Percentiles rank a stretch among this genome's conserved stretches.
Evolutionary conservation across 768 basidiomycete species (phyloP).

Genomic region (Mycena albidolilacea): DNA sequence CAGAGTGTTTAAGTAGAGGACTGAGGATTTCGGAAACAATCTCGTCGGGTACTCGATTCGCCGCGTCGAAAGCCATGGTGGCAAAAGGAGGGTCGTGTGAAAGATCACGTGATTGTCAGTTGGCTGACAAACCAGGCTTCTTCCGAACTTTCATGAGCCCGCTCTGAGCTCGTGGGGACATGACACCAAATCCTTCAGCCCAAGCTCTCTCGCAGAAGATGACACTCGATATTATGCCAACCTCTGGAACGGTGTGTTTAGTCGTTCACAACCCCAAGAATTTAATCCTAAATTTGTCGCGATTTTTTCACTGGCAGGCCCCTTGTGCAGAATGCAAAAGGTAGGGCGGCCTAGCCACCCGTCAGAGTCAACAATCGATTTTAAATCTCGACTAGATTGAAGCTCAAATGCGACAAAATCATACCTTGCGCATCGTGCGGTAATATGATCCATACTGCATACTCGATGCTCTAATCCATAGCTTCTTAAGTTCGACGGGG

Average conservation of each 20-base stretch:
- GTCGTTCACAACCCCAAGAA: no score
- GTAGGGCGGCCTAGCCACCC: no score
- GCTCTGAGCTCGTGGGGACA: not conserved
- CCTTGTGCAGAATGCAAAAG: not conserved
- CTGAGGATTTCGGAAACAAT: not conserved
- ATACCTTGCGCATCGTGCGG: conserved; percentile 32
- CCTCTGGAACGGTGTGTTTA: not conserved
- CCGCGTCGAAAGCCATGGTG: not conserved
- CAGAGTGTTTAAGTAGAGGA: not conserved
- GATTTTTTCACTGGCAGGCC: not conserved
- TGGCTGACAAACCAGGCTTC: not conserved
- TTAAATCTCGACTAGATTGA: conserved; percentile 1
- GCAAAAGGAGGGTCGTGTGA: no score
- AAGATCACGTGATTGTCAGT: no score
- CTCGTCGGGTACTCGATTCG: not conserved
- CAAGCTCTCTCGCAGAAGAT: not conserved
- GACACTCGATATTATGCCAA: not conserved
- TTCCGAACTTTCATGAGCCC: not conserved
- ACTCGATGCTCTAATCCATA: no score
- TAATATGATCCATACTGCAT: not conserved
- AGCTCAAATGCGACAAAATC: conserved; percentile 27
- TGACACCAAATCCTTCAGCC: no score
- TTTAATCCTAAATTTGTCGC: no score
- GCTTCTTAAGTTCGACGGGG: conserved; percentile 20
- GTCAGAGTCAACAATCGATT: not conserved